phyloP scores from a whole-genome alignment of 2,329 filamentous ascomycete genomes.

The Lasiodiplodia sp. region DNA sequence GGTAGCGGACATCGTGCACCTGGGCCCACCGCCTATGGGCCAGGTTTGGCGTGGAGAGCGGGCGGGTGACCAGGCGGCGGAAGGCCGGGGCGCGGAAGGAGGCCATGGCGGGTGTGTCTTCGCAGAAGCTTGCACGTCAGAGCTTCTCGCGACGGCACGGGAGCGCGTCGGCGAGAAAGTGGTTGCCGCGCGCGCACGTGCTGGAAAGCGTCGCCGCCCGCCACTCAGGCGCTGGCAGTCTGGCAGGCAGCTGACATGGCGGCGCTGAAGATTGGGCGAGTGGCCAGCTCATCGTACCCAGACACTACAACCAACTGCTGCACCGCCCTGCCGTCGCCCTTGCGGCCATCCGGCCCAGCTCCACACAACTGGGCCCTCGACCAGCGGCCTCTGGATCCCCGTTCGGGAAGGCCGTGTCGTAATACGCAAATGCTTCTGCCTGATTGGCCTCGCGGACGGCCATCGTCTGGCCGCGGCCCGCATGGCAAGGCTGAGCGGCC shows the following conservation, averaged over 20 bases:
- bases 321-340: background rate
- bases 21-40: slow-evolving; percentile 84
- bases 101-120: slow-evolving; percentile 18
- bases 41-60: slow-evolving; percentile 18
- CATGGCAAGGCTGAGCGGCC: background rate
- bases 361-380: slow-evolving; percentile 9
- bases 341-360: slow-evolving; percentile 17
- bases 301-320: slow-evolving; percentile 15
- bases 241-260: background rate
- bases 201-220: background rate
- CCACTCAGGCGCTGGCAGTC: slow-evolving; percentile 2
- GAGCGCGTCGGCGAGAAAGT: background rate
- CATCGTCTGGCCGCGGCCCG: too few species aligned
- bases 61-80: slow-evolving; percentile 24
- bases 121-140: slow-evolving; percentile 11
- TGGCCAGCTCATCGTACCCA: background rate
- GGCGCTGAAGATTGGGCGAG: background rate
- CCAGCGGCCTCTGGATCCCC: background rate
- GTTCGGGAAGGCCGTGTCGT: slow-evolving; percentile 3
- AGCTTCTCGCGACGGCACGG: slow-evolving; percentile 9
- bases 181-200: slow-evolving; percentile 17
- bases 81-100: slow-evolving; percentile 25
- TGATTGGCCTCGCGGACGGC: slow-evolving; percentile 10
- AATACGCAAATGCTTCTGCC: slow-evolving; percentile 2
- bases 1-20: slow-evolving; percentile 89